Evolutionary conservation across 2,329 filamentous ascomycete species (phyloP).

Genomic region (Orbilia quercus): DNA sequence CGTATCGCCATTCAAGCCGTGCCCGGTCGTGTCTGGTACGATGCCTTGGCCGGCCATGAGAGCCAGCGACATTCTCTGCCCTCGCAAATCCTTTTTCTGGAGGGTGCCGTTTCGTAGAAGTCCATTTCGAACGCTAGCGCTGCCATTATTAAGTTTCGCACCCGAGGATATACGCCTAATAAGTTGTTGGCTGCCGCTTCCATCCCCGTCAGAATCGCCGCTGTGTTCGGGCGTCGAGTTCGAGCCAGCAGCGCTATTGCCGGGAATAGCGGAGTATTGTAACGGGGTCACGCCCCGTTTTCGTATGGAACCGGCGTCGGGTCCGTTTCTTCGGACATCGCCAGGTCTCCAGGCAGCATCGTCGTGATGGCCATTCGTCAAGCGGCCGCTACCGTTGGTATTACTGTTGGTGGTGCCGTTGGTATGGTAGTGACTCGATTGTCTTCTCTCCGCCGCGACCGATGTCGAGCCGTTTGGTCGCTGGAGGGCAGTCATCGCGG

Average conservation of each 20-base stretch:
- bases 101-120: constrained; percentile 41
- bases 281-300: constrained; percentile 29
- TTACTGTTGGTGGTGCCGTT: constrained; percentile 26
- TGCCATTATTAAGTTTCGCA: constrained; percentile 25
- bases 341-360: constrained; percentile 21
- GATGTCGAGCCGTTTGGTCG: constrained; percentile 50
- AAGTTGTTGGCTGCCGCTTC: constrained; percentile 31
- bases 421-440: constrained; percentile 47
- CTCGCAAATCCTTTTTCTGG: constrained; percentile 23
- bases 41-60: constrained; percentile 27
- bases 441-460: constrained; percentile 49
- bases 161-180: constrained; percentile 31
- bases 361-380: constrained; percentile 47
- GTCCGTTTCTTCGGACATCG: constrained; percentile 39
- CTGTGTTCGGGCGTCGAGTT: constrained; percentile 44
- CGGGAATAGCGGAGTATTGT: constrained; percentile 4
- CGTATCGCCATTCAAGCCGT: constrained; percentile 18
- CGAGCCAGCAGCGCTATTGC: constrained; percentile 32
- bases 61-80: constrained; percentile 28
- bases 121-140: constrained; percentile 41
- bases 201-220: constrained; percentile 46
- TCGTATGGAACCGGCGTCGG: constrained; percentile 44
- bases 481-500: constrained; percentile 54
- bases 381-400: constrained; percentile 25
- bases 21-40: constrained; percentile 23